A percentile compares a stretch with the other conserved stretches of the same genome.
These are phyloP conservation scores for Botrytis cinerea DNA, from an alignment of 2,329 filamentous ascomycete species.

Conservation along the genomic window DNA sequence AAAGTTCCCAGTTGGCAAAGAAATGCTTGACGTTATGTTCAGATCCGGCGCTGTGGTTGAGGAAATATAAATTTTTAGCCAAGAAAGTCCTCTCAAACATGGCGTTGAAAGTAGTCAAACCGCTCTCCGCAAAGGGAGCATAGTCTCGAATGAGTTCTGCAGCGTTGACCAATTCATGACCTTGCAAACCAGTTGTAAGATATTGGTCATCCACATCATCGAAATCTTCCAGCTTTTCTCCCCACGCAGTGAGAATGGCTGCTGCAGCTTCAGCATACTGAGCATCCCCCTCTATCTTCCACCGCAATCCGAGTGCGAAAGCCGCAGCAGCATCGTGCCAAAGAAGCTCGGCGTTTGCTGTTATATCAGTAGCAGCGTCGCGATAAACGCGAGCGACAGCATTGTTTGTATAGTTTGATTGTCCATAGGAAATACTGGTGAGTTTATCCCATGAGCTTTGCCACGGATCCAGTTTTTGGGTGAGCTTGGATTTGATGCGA, in stretches of 20 bases:
- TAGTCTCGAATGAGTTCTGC: conserved; percentile 4
- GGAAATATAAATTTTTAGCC: neutral
- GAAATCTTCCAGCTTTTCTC: neutral
- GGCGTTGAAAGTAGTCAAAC: neutral
- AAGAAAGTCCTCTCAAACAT: neutral
- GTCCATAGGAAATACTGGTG: conserved; percentile 10
- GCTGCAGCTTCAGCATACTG: conserved; percentile 8
- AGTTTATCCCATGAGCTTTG: conserved; percentile 23
- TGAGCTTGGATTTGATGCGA: conserved; percentile 15
- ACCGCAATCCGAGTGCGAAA: neutral
- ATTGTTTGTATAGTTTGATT: conserved; percentile 6
- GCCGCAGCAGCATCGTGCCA: conserved; percentile 3
- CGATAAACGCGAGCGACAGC: neutral
- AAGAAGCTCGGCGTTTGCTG: neutral
- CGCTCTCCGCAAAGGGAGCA: neutral
- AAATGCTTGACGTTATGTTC: neutral
- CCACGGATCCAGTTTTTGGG: conserved; percentile 20
- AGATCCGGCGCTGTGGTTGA: neutral
- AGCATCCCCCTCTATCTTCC: neutral
- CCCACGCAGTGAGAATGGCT: conserved; percentile 3
- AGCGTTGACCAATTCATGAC: neutral
- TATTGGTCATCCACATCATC: neutral
- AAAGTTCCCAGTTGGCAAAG: neutral
- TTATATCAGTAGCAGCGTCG: neutral
- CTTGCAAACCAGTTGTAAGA: conserved; percentile 2